phyloP scores from a whole-genome alignment of 108 stramenopile genomes.

The Discostella pseudostelligera region DNA sequence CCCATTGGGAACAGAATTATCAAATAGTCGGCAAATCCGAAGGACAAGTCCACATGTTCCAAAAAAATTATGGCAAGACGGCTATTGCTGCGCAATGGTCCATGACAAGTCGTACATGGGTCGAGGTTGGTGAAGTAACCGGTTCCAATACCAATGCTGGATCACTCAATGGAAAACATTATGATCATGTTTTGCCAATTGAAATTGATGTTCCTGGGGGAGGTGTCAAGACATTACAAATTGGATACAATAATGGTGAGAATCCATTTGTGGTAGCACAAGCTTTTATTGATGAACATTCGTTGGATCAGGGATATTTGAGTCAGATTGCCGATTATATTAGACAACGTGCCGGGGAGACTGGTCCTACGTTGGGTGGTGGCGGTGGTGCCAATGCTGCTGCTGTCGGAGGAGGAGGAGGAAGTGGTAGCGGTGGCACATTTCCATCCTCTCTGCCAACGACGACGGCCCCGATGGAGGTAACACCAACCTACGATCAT shows the following conservation, averaged over 20 bases:
- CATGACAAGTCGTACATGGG: constrained; percentile 76
- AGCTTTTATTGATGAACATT: constrained; percentile 90
- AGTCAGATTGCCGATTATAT: constrained; percentile 92
- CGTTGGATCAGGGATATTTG: constrained; percentile 88
- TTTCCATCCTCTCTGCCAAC: constrained; percentile 6
- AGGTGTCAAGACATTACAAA: constrained; percentile 77
- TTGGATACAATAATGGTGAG: constrained; percentile 97
- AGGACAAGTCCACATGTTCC: constrained; percentile 92
- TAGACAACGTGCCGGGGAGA: constrained; percentile 64
- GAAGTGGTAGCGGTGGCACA: constrained; percentile 10
- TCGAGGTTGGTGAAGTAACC: constrained; percentile 96
- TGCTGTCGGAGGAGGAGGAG: constrained; percentile 16
- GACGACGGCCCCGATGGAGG: constrained; percentile 16
- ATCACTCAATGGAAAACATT: constrained; percentile 81
- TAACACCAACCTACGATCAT: constrained; percentile 52
- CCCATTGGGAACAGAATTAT: constrained; percentile 82
- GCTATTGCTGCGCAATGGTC: constrained; percentile 96
- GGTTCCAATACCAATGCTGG: constrained; percentile 72
- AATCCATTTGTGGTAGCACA: constrained; percentile 96
- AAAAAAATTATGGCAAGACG: constrained; percentile 61
- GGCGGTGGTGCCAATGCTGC: constrained; percentile 13
- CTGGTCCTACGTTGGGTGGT: constrained; percentile 62
- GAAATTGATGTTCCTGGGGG: constrained; percentile 90
- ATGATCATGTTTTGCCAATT: constrained; percentile 94
- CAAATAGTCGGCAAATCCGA: constrained; percentile 67